A percentile compares a stretch with the other conserved stretches of the same genome.
These are phyloP conservation scores for Hypoxylon rubiginosum DNA, from an alignment of 2,329 filamentous ascomycete species.

Conservation along the genomic window DNA sequence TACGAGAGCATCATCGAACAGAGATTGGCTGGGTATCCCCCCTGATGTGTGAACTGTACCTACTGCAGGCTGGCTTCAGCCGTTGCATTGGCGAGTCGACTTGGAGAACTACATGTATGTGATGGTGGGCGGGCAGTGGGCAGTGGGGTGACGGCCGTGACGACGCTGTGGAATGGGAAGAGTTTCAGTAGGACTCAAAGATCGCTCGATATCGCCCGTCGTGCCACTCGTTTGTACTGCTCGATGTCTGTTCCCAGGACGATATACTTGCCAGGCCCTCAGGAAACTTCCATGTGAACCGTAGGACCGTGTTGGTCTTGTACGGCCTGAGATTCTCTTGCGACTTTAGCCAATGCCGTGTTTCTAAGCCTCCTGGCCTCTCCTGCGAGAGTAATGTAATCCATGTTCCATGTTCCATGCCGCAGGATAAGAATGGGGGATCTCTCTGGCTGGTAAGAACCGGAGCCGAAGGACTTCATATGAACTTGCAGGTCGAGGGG, in stretches of 20 bases:
- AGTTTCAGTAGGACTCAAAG: constrained; percentile 39
- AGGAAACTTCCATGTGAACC: constrained; percentile 15
- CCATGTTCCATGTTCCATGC: constrained; percentile 15
- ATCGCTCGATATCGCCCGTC: constrained; percentile 39
- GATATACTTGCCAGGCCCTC: not conserved
- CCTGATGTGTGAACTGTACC: constrained; percentile 34
- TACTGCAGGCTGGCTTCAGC: constrained; percentile 42
- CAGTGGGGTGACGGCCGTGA: constrained; percentile 42
- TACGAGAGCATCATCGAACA: constrained; percentile 21
- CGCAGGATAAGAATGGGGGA: constrained; percentile 14
- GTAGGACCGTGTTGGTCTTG: constrained; percentile 20
- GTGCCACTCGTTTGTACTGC: constrained; percentile 28
- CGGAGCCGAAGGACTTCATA: constrained; percentile 6
- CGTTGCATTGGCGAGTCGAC: constrained; percentile 38
- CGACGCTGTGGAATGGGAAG: constrained; percentile 40
- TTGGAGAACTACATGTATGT: constrained; percentile 36
- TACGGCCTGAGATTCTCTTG: constrained; percentile 15
- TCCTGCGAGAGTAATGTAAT: constrained; percentile 7
- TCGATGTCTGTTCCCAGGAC: not conserved
- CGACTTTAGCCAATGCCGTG: constrained; percentile 16
- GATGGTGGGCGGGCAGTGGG: constrained; percentile 36
- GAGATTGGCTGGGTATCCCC: constrained; percentile 39
- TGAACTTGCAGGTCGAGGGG: constrained; percentile 10
- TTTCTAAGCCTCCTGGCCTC: not conserved
- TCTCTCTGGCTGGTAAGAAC: constrained; percentile 7